A percentile compares a stretch with the other conserved stretches of the same genome.
These are phyloP conservation scores for Striga asiatica DNA, from an alignment of 257 asterid species.

Conservation along the genomic window DNA sequence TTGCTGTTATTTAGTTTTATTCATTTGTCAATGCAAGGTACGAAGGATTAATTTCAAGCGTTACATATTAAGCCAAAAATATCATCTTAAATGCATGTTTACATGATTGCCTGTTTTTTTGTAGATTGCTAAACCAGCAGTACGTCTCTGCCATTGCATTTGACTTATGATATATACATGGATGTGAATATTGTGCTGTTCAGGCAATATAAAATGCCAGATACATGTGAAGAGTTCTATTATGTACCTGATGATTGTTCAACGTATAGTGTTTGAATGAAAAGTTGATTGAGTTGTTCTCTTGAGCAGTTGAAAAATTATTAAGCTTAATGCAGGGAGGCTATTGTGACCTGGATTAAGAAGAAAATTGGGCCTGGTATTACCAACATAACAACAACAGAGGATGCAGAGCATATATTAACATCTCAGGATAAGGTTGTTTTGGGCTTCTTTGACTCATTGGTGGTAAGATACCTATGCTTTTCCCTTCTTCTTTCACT, in stretches of 20 bases:
- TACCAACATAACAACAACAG: slow-evolving; percentile 58
- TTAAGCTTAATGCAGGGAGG: slow-evolving; percentile 44
- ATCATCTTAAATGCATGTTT: neutral
- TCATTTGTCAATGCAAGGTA: neutral
- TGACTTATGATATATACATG: neutral
- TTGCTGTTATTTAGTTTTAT: neutral
- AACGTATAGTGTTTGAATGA: neutral
- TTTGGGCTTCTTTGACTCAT: slow-evolving; percentile 62
- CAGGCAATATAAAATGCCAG: neutral
- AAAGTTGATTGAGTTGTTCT: slow-evolving; percentile 2
- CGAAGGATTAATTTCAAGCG: slow-evolving; percentile 5
- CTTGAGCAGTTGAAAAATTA: slow-evolving; percentile 3
- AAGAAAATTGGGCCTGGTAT: slow-evolving; percentile 83
- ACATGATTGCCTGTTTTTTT: neutral
- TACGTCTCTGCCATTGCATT: neutral
- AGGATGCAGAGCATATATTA: slow-evolving; percentile 76
- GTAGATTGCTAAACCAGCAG: slow-evolving; percentile 6
- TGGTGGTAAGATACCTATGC: slow-evolving; percentile 46
- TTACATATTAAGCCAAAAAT: slow-evolving; percentile 12
- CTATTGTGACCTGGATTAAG: slow-evolving; percentile 78
- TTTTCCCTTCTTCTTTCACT: slow-evolving; percentile 2
- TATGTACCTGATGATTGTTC: neutral
- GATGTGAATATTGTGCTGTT: slow-evolving; percentile 13
- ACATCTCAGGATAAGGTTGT: slow-evolving; percentile 49
- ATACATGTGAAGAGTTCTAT: neutral